phyloP scores from a whole-genome alignment of 164 flowering plant genomes.

The Brasenia schreberi region DNA sequence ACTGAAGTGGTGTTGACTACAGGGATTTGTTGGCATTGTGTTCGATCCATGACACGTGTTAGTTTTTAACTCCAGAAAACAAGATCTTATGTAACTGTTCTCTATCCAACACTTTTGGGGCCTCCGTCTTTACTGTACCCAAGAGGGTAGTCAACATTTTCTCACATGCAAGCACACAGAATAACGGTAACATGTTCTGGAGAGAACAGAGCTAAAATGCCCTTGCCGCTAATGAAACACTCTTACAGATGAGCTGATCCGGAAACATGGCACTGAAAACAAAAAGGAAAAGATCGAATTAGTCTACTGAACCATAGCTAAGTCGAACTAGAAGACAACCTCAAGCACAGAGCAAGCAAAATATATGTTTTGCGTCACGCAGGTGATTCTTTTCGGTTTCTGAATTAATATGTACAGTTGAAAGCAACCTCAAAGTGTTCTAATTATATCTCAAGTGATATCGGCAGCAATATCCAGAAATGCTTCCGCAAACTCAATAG shows the following conservation, averaged over 20 bases:
- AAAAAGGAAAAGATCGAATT: slow-evolving; percentile 17
- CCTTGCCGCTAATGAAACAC: slow-evolving; percentile 5
- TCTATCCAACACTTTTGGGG: no score
- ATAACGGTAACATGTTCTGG: no score
- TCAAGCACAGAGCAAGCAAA: slow-evolving; percentile 32
- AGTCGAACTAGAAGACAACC: slow-evolving; percentile 28
- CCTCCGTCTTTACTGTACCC: no score
- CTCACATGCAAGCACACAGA: no score
- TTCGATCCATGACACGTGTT: no score
- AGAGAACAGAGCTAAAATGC: background rate
- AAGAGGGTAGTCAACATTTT: no score
- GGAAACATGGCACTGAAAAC: slow-evolving; percentile 4
- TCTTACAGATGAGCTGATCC: slow-evolving; percentile 11
- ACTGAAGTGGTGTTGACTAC: no score
- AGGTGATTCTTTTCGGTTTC: slow-evolving; percentile 4
- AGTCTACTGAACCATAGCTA: slow-evolving; percentile 16
- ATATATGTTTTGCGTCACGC: slow-evolving; percentile 1
- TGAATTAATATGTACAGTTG: slow-evolving; percentile 19
- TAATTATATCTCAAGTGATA: slow-evolving; percentile 1
- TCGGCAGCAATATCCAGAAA: slow-evolving; percentile 8
- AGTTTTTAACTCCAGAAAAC: no score
- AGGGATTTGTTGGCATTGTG: no score
- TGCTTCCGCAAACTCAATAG: slow-evolving; percentile 24
- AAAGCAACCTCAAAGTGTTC: slow-evolving; percentile 2
- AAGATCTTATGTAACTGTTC: no score